Evolutionary conservation across 129 eudicot genomes (phyloP), one percentile per base, ranked within the genome.

Genomic region (carrot (Daucus carota)): DNA sequence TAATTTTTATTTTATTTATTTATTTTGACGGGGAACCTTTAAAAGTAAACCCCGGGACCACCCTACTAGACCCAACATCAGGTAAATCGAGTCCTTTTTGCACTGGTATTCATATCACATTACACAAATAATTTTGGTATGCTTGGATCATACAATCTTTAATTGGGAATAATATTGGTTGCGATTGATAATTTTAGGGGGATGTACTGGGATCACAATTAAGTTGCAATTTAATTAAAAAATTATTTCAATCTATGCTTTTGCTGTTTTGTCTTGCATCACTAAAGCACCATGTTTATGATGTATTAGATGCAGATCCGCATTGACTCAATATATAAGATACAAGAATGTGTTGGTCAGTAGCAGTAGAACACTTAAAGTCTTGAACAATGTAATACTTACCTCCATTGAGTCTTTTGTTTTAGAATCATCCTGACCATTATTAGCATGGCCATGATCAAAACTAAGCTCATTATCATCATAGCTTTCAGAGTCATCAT

Each of bases 351-450:
- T 76, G 10, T 65, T 78, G 71, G 26, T 42, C 36, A 38, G 34
- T 50, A 33, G 33, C 73, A 59, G 74, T 72, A 46, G 18, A 44
- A 80, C 52, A 77, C 8, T n/a, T 36, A 36, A 36, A 36, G 40
- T 36, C 40, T 36, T n/a, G 1, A 57, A 57, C 15, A 8, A 52
- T 40, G 10, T 46, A 73, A 79, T 69, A 68, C 81, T 77, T 74
- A 86, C 98, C 96, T 93, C 92, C 87, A 83, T 77, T 46, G 94
- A 71, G 71, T 81, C 73, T 80, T 71, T 79, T 66, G 88, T 65
- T 43, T 77, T 76, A 70, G 89, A 75, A 76, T 73, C 73, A 57
- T 86, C 86, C 42, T 76, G 84, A 47, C 67, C 78, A 12, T 32
- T 72, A 75, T 41, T 85, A 82, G 48, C 77, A 71, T 26, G 74